Evolutionary conservation across 2,329 filamentous ascomycete species (phyloP), one percentile per base, ranked within the genome.

Genomic region (Zarea fungicola): DNA sequence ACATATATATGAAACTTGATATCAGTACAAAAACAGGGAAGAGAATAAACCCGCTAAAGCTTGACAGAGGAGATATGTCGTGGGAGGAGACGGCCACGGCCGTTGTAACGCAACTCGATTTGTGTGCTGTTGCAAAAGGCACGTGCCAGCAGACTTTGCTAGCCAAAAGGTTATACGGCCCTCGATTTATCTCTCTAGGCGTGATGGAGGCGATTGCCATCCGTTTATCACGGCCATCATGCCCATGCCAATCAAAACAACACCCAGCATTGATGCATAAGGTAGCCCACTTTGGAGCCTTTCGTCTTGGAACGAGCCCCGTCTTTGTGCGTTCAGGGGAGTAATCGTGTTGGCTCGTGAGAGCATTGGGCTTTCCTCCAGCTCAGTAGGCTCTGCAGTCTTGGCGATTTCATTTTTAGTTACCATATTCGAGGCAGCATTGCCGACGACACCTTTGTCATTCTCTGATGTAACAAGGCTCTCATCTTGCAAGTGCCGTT

Each of bases 151-250:
- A 13, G 18, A 22, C 13, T 1, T 9, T 6, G 26, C 44, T 23
- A 11, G 9, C 32, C 4, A 48, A 41, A 7, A 21, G 34, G 11
- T 18, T 14, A 16, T 19, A 29, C 11, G 29, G 21, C 34, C 8
- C n/a, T 26, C 50, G 63, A 5, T 26, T 19, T 42, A 68, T 60
- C 59, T 58, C 50, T 69, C 65, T 41, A 64, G 44, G 19, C 57
- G 58, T 4, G 65, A 55, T 32, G 67, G 59, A 44, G 65, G 59
- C 19, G 60, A 34, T 58, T 89, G 85, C 87, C 87, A 92, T 44
- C 85, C 85, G 61, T 93, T 93, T 57, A 93, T 76, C 66, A 90
- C 91, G 35, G 86, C 87, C 88, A 93, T 93, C 55, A 93, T 65
- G 13, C 88, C 86, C 71, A 93, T 85, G 26, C 88, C 88, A 52